Percentiles rank a stretch among this genome's conserved stretches.
Conservation (phyloP, 495 filamentous ascomycete genomes). For the Parathielavia hyrcaniae region DNA sequence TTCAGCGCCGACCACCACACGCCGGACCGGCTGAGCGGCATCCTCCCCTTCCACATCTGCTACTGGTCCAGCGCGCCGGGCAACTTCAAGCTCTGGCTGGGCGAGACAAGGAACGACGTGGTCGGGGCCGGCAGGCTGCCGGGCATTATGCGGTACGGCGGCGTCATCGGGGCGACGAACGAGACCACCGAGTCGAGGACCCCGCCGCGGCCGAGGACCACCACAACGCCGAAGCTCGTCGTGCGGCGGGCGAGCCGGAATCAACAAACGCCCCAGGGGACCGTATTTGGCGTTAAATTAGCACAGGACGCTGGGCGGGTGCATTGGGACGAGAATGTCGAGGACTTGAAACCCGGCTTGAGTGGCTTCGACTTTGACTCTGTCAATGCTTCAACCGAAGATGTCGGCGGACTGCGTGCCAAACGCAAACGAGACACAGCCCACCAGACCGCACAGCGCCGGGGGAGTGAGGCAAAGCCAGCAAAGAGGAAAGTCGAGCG, state of each 20-base stretch:
- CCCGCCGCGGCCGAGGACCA: background rate
- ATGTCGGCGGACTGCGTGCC: background rate
- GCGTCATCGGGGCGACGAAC: background rate
- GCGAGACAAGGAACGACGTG: slow-evolving; percentile 41
- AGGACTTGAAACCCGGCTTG: slow-evolving; percentile 4
- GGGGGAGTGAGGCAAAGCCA: background rate
- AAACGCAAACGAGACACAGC: background rate
- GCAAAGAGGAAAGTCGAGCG: background rate
- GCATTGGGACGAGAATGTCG: slow-evolving; percentile 18
- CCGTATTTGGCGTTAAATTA: slow-evolving; percentile 27
- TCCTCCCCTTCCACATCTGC: slow-evolving; percentile 39
- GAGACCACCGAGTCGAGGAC: background rate
- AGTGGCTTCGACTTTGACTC: background rate
- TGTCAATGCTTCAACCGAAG: background rate
- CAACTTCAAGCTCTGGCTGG: slow-evolving; percentile 35
- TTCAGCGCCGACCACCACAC: background rate
- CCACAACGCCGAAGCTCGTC: background rate
- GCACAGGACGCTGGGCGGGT: slow-evolving; percentile 9
- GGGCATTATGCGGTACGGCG: slow-evolving; percentile 28
- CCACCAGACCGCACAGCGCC: background rate
- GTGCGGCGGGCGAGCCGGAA: background rate
- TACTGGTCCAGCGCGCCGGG: slow-evolving; percentile 41
- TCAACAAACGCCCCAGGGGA: slow-evolving; percentile 7
- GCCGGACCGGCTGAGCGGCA: slow-evolving; percentile 36
- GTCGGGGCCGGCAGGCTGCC: slow-evolving; percentile 41